Conservation (phyloP, 352 stramenopile genomes). For the Globisporangium polare region DNA sequence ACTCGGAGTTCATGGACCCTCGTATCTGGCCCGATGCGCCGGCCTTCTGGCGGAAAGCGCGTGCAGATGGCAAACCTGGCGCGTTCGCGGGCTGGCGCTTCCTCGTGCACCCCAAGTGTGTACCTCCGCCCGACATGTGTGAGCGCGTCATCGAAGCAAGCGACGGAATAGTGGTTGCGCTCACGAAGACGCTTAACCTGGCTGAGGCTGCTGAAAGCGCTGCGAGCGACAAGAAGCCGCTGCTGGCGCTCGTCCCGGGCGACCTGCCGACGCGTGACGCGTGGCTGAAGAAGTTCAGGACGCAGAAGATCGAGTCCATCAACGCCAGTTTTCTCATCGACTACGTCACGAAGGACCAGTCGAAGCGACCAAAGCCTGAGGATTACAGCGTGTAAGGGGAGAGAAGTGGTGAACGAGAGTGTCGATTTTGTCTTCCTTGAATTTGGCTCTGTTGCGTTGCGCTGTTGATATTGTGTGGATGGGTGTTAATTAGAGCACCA, state of each 20-base stretch:
- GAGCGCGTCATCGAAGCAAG: slow-evolving; percentile 62
- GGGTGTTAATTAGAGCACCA: too few relatives aligned
- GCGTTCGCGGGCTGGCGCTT: slow-evolving; percentile 69
- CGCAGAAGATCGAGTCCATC: slow-evolving; percentile 61
- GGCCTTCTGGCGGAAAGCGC: slow-evolving; percentile 62
- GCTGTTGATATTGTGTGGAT: not conserved
- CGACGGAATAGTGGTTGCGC: slow-evolving; percentile 50
- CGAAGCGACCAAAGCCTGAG: slow-evolving; percentile 36
- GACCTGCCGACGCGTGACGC: slow-evolving; percentile 53
- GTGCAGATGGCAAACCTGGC: slow-evolving; percentile 37
- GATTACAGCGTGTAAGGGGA: slow-evolving; percentile 48
- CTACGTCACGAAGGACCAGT: slow-evolving; percentile 81
- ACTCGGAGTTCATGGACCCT: slow-evolving; percentile 64
- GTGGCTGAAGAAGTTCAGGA: slow-evolving; percentile 73
- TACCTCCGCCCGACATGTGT: slow-evolving; percentile 79
- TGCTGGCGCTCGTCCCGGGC: slow-evolving; percentile 55
- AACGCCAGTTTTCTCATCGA: slow-evolving; percentile 84
- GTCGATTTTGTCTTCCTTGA: not conserved
- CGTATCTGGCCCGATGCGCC: slow-evolving; percentile 68
- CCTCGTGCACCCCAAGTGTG: slow-evolving; percentile 69
- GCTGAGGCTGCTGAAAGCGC: slow-evolving; percentile 18
- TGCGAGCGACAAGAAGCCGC: slow-evolving; percentile 34
- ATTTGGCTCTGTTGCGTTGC: not conserved
- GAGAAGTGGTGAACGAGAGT: not conserved
- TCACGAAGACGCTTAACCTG: slow-evolving; percentile 56